phyloP scores from a whole-genome alignment of 148 eudicot species.

The Silene latifolia region DNA sequence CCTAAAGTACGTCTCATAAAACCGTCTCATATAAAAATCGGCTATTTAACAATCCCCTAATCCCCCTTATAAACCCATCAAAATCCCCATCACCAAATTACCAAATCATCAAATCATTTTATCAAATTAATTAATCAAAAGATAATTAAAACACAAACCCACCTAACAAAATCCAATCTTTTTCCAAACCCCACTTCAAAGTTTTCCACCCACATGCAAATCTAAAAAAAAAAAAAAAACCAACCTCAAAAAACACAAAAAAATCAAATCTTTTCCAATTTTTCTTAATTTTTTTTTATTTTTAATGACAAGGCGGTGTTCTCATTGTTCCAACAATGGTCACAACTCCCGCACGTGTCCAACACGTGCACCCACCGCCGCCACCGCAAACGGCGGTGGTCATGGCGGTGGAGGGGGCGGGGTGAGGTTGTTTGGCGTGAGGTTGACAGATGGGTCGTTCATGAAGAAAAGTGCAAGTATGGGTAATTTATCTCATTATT shows the following conservation, averaged over 20 bases:
- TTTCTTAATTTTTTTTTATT: background rate
- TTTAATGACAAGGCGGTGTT: constrained; percentile 77
- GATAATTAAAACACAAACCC: background rate
- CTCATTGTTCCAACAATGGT: constrained; percentile 79
- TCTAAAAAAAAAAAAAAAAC: background rate
- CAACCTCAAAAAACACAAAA: background rate
- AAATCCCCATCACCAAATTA: background rate
- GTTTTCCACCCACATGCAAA: background rate
- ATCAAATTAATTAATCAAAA: background rate
- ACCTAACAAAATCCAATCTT: constrained; percentile 12
- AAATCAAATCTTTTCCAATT: background rate
- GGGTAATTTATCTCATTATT: constrained; percentile 63
- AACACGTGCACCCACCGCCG: constrained; percentile 28
- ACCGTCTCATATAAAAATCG: background rate
- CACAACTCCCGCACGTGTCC: constrained; percentile 88
- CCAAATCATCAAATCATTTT: background rate
- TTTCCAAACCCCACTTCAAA: background rate
- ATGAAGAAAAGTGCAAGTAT: constrained; percentile 90
- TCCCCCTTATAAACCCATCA: background rate
- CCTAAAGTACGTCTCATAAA: background rate
- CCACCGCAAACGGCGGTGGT: background rate
- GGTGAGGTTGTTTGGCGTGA: constrained; percentile 73
- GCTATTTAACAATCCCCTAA: too few species aligned
- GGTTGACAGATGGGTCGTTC: constrained; percentile 65
- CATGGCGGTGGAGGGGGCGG: constrained; percentile 31